Conservation (phyloP, 805 yeast genomes). For the Barnettozyma wickerhamii region DNA sequence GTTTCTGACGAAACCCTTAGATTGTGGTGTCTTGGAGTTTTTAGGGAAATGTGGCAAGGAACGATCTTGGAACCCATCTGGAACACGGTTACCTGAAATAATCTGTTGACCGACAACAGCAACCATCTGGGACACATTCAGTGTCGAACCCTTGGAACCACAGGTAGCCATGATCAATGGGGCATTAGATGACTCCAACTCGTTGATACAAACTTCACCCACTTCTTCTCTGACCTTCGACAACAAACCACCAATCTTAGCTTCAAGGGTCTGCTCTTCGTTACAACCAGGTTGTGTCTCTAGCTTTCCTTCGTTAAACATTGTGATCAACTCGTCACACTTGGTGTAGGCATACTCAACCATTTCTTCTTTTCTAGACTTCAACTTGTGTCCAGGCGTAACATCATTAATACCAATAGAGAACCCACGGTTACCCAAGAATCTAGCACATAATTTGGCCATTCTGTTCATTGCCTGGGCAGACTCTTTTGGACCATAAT, state of each 20-base stretch:
- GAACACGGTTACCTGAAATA: conserved; percentile 97
- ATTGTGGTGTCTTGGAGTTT: conserved; percentile 94
- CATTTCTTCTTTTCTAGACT: conserved; percentile 73
- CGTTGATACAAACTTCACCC: conserved; percentile 95
- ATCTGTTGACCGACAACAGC: conserved; percentile 99
- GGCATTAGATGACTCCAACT: conserved; percentile 85
- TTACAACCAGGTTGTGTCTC: conserved; percentile 99
- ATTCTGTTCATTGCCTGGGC: conserved; percentile 96
- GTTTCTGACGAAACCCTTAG: conserved; percentile 96
- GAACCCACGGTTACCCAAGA: conserved; percentile 90
- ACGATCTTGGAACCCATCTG: conserved; percentile 99
- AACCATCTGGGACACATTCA: conserved; percentile 99
- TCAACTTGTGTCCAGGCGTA: conserved; percentile 82
- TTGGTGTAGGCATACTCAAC: conserved; percentile 87
- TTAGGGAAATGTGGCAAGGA: conserved; percentile 96
- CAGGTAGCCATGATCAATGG: conserved; percentile 99
- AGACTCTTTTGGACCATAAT: conserved; percentile 95
- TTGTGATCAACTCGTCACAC: conserved; percentile 85
- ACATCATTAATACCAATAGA: conserved; percentile 97
- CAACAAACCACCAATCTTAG: conserved; percentile 91
- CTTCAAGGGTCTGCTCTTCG: conserved; percentile 97
- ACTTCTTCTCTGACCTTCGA: conserved; percentile 99
- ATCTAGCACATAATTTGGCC: conserved; percentile 99
- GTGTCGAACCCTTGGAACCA: conserved; percentile 97
- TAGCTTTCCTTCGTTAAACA: conserved; percentile 76